A percentile compares a stretch with the other conserved stretches of the same genome.
Conservation (phyloP, 1,284 basidiomycete genomes). For the Fomitopsis betulina region DNA sequence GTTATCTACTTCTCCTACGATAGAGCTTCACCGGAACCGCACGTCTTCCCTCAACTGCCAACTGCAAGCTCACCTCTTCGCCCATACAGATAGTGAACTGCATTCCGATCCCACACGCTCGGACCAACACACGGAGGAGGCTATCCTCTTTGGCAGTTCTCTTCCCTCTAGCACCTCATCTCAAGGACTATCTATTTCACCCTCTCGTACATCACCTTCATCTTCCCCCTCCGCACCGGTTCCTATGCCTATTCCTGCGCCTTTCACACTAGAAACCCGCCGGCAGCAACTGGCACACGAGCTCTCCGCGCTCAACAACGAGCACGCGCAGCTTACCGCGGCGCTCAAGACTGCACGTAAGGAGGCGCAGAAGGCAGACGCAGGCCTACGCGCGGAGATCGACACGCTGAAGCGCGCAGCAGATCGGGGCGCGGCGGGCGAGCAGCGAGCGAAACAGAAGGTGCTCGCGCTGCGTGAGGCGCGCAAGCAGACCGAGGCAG, state of each 20-base stretch:
- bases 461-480: constrained; percentile 74
- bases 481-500: constrained; percentile 57
- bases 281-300: constrained; percentile 55
- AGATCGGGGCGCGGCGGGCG: constrained; percentile 62
- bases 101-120: constrained; percentile 12
- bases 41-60: neutral
- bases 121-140: constrained; percentile 11
- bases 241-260: constrained; percentile 22
- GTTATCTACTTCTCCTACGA: neutral
- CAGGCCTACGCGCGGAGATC: constrained; percentile 69
- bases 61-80: neutral
- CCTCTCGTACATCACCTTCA: constrained; percentile 9
- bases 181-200: constrained; percentile 7
- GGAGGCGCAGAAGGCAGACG: constrained; percentile 72
- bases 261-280: constrained; percentile 66
- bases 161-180: constrained; percentile 11
- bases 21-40: neutral
- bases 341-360: constrained; percentile 65
- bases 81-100: constrained; percentile 12
- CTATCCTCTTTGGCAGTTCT: constrained; percentile 1
- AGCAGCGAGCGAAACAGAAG: constrained; percentile 68
- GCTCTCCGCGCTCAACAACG: constrained; percentile 48
- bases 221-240: no score
- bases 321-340: constrained; percentile 57
- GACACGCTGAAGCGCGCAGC: constrained; percentile 68